These are phyloP conservation scores for Linnemannia elongata DNA, from an alignment of 192 early-diverging fungal genomes.

Conservation along the genomic window DNA sequence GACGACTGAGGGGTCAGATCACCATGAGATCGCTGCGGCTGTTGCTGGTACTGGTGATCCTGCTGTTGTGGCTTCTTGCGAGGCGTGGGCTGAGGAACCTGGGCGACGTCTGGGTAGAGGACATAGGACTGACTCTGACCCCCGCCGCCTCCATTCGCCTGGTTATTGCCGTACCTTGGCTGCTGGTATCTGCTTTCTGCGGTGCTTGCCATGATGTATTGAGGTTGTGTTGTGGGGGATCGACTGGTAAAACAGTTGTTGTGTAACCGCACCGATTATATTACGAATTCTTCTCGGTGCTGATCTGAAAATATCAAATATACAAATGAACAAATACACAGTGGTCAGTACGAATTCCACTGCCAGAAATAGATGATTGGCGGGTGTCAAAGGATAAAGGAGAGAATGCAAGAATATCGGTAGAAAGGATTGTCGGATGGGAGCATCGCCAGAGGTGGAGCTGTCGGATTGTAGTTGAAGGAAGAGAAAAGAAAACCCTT, in stretches of 20 bases:
- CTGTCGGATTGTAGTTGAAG: neutral
- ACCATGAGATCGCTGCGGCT: slow-evolving; percentile 12
- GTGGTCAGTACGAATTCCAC: neutral
- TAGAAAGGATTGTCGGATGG: no score
- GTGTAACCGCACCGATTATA: neutral
- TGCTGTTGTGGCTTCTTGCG: slow-evolving; percentile 11
- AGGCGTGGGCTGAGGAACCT: slow-evolving; percentile 1
- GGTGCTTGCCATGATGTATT: slow-evolving; percentile 27
- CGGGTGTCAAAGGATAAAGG: no score
- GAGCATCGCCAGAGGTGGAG: neutral
- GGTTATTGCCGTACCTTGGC: slow-evolving; percentile 14
- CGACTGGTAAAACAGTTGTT: neutral
- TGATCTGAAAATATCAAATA: neutral
- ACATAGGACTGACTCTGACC: slow-evolving; percentile 16
- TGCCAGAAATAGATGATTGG: no score
- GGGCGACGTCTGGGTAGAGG: slow-evolving; percentile 19
- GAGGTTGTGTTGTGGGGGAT: neutral
- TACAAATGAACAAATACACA: neutral
- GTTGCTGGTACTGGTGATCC: slow-evolving; percentile 33
- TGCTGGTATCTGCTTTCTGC: slow-evolving; percentile 19
- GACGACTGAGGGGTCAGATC: slow-evolving; percentile 42
- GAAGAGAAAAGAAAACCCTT: neutral
- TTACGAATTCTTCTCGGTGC: neutral
- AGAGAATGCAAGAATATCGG: no score
- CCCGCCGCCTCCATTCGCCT: neutral